Evolutionary conservation across 352 stramenopile genomes (phyloP).

Genomic region (Globisporangium barbulae): DNA sequence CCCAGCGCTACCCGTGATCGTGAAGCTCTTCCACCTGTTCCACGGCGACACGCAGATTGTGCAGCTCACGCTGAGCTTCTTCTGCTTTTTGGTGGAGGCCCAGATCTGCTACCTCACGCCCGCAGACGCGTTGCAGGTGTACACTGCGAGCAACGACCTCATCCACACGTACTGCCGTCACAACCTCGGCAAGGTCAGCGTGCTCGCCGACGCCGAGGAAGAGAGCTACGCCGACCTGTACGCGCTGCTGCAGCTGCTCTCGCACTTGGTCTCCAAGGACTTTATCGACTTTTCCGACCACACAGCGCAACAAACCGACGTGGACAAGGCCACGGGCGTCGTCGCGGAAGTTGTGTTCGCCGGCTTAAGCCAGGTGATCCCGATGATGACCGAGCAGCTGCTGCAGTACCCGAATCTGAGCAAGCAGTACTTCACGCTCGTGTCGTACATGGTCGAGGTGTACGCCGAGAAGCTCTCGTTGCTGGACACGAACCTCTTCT

Average conservation of each 20-base stretch:
- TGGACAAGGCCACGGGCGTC: slow-evolving; percentile 55
- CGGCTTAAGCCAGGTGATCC: slow-evolving; percentile 81
- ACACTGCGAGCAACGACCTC: slow-evolving; percentile 65
- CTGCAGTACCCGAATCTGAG: slow-evolving; percentile 83
- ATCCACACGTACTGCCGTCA: slow-evolving; percentile 64
- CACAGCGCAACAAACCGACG: slow-evolving; percentile 50
- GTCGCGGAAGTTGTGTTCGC: slow-evolving; percentile 89
- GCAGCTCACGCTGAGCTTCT: slow-evolving; percentile 71
- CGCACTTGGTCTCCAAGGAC: slow-evolving; percentile 76
- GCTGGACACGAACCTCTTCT: slow-evolving; percentile 62
- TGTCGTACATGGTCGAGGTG: slow-evolving; percentile 86
- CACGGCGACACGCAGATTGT: slow-evolving; percentile 71
- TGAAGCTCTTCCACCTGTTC: slow-evolving; percentile 76
- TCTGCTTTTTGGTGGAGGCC: slow-evolving; percentile 74
- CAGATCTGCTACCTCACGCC: slow-evolving; percentile 76
- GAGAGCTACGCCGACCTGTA: slow-evolving; percentile 74
- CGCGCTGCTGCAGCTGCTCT: slow-evolving; percentile 75
- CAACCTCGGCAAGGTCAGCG: slow-evolving; percentile 68
- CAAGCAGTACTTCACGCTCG: slow-evolving; percentile 88
- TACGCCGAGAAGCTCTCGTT: slow-evolving; percentile 75
- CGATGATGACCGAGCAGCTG: slow-evolving; percentile 87
- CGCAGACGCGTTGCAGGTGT: slow-evolving; percentile 67
- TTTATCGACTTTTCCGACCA: slow-evolving; percentile 86
- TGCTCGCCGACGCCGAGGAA: slow-evolving; percentile 63
- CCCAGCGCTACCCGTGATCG: slow-evolving; percentile 64